Percentiles rank a stretch among this genome's conserved stretches.
phyloP scores from a whole-genome alignment of 805 yeast genomes.

The Sungouiella thailandica region DNA sequence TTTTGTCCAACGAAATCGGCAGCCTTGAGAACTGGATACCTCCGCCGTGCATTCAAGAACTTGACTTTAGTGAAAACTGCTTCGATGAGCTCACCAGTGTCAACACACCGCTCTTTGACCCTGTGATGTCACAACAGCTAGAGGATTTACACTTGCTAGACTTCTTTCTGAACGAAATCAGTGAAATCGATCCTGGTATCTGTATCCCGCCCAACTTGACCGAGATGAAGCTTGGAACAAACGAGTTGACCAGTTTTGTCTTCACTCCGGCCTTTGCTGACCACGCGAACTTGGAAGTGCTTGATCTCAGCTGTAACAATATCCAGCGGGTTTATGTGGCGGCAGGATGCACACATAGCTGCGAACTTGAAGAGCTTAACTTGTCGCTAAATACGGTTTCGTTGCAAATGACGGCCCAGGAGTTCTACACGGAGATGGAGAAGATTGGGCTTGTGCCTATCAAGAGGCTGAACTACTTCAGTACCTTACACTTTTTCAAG shows the following conservation, averaged over 20 bases:
- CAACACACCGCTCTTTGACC: conserved; percentile 11
- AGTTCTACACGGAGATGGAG: conserved; percentile 22
- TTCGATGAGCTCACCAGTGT: conserved; percentile 9
- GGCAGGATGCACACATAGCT: conserved; percentile 7
- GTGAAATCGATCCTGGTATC: conserved; percentile 6
- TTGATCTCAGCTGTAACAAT: conserved; percentile 11
- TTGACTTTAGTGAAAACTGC: conserved; percentile 11
- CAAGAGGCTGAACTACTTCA: conserved; percentile 21
- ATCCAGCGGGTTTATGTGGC: conserved; percentile 5
- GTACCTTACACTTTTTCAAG: conserved; percentile 20
- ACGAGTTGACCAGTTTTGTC: conserved; percentile 13
- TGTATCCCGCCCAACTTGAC: conserved; percentile 11
- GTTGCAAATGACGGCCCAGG: conserved; percentile 12
- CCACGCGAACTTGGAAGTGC: conserved; percentile 8
- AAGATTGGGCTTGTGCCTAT: conserved; percentile 16
- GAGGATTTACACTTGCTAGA: conserved; percentile 4
- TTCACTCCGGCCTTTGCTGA: conserved; percentile 8
- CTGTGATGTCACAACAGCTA: not conserved
- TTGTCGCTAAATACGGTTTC: conserved; percentile 15
- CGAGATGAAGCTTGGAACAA: conserved; percentile 14
- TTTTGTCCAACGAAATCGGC: conserved; percentile 18
- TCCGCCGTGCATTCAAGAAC: conserved; percentile 12
- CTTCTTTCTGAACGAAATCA: conserved; percentile 14
- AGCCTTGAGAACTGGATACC: conserved; percentile 16
- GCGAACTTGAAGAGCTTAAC: conserved; percentile 13